These are phyloP conservation scores for Ascochyta koolunga DNA, from an alignment of 2,329 filamentous ascomycete species.

Conservation along the genomic window DNA sequence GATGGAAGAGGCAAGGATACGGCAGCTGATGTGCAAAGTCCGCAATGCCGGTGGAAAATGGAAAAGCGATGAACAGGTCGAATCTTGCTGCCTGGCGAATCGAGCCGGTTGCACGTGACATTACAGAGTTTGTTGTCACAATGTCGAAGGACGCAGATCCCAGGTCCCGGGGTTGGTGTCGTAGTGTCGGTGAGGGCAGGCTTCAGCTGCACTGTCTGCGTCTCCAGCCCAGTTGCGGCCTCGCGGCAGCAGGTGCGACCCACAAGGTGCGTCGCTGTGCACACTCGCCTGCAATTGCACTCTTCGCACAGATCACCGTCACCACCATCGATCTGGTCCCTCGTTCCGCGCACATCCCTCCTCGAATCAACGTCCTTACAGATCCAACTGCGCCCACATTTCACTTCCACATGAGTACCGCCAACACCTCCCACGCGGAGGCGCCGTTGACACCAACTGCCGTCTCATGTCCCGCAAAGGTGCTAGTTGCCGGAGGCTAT, in stretches of 20 bases:
- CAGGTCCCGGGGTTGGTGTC: slow-evolving; percentile 5
- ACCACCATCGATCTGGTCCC: slow-evolving; percentile 20
- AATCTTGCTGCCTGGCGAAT: slow-evolving; percentile 16
- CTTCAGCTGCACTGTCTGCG: slow-evolving; percentile 11
- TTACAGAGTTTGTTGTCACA: slow-evolving; percentile 2
- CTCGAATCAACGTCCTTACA: slow-evolving; percentile 20
- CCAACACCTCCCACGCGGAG: slow-evolving; percentile 19
- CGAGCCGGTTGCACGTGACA: slow-evolving; percentile 17
- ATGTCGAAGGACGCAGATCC: slow-evolving; percentile 9
- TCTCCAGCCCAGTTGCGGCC: slow-evolving; percentile 8
- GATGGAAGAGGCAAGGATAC: slow-evolving; percentile 20
- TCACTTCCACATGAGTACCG: slow-evolving; percentile 22
- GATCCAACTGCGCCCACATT: slow-evolving; percentile 17
- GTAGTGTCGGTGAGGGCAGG: slow-evolving; percentile 11
- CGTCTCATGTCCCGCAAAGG: slow-evolving; percentile 93
- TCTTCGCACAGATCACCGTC: slow-evolving; percentile 21
- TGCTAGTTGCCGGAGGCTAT: slow-evolving; percentile 92
- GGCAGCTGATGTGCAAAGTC: slow-evolving; percentile 29
- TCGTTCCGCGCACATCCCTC: slow-evolving; percentile 24
- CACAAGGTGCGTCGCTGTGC: slow-evolving; percentile 20
- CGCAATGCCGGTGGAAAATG: slow-evolving; percentile 2
- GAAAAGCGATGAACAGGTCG: slow-evolving; percentile 4
- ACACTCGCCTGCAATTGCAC: slow-evolving; percentile 21
- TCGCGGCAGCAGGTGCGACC: slow-evolving; percentile 19
- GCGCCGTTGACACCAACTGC: slow-evolving; percentile 36